Conservation (phyloP, 2,329 filamentous ascomycete genomes). For the Neonectria hederae region DNA sequence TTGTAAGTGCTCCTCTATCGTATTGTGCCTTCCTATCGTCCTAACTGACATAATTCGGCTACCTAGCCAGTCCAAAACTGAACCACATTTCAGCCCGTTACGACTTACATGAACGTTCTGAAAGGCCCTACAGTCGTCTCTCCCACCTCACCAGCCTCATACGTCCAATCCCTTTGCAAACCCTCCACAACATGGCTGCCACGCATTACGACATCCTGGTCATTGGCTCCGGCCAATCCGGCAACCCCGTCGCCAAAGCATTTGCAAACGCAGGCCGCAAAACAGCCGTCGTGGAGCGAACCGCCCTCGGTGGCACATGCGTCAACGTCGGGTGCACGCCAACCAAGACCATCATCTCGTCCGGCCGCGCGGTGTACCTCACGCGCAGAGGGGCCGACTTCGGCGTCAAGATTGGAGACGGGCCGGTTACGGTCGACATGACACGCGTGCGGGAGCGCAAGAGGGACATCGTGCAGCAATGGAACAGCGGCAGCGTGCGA, state of each 20-base stretch:
- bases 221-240: slow-evolving; percentile 63
- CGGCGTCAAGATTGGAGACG: slow-evolving; percentile 51
- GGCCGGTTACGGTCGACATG: slow-evolving; percentile 55
- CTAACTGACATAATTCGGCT: neutral
- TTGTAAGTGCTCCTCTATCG: neutral
- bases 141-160: neutral
- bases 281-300: slow-evolving; percentile 58
- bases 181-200: slow-evolving; percentile 28
- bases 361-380: slow-evolving; percentile 59
- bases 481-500: slow-evolving; percentile 57
- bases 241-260: slow-evolving; percentile 59
- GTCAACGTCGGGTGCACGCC: slow-evolving; percentile 66
- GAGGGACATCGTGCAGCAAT: slow-evolving; percentile 61
- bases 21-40: too few species aligned
- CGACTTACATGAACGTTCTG: slow-evolving; percentile 6
- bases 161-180: neutral
- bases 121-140: neutral
- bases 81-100: neutral
- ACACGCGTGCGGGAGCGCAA: slow-evolving; percentile 60
- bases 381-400: slow-evolving; percentile 54
- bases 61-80: neutral
- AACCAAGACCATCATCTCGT: slow-evolving; percentile 66
- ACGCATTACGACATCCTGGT: slow-evolving; percentile 50
- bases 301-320: slow-evolving; percentile 62
- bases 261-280: slow-evolving; percentile 56